A percentile compares a stretch with the other conserved stretches of the same genome.
phyloP scores from a whole-genome alignment of 306 rosid species.

The Trifolium dubium region DNA sequence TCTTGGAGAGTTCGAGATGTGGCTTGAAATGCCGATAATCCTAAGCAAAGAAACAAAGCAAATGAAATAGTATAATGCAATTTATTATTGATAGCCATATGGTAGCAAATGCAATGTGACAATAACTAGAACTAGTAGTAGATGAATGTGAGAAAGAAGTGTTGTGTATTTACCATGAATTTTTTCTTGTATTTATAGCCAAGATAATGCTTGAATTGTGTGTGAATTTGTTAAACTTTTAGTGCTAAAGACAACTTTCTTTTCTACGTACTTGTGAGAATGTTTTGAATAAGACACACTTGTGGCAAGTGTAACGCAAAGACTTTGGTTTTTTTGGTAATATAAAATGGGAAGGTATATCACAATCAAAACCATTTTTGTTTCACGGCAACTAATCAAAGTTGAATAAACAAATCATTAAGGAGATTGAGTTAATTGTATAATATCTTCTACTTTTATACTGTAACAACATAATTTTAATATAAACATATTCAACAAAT shows the following conservation, averaged over 20 bases:
- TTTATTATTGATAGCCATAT: neutral
- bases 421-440: neutral
- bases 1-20: constrained; percentile 11
- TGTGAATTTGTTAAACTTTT: neutral
- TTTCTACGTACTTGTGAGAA: neutral
- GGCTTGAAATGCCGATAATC: neutral
- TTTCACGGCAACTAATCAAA: neutral
- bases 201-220: neutral
- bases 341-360: neutral
- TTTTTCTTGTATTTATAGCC: neutral
- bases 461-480: no score
- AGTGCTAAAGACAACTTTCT: neutral
- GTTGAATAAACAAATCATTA: neutral
- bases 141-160: neutral
- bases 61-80: neutral
- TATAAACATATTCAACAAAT: no score
- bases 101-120: neutral
- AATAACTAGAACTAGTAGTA: neutral
- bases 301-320: neutral
- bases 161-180: neutral
- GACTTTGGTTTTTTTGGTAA: neutral
- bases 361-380: neutral
- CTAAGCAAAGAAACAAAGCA: constrained; percentile 1
- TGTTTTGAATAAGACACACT: neutral
- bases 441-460: no score